Evolutionary conservation across 1,284 basidiomycete species (phyloP), one percentile per base, ranked within the genome.

Genomic region (Schizophyllum amplum): DNA sequence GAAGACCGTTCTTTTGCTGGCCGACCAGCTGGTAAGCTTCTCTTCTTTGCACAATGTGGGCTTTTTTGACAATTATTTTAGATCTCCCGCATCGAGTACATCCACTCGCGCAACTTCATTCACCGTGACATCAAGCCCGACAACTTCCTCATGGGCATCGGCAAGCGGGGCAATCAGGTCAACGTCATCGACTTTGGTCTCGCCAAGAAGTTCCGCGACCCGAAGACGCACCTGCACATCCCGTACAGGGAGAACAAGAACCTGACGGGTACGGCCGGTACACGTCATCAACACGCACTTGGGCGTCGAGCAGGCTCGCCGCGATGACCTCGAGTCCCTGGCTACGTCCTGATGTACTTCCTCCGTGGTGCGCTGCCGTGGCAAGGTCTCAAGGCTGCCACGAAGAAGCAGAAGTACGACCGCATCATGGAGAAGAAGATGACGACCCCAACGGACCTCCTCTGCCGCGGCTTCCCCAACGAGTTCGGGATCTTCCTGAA

Each of bases 361-460:
- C 86, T 98, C 63, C 92, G 94, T 63, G 94, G 95, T 56, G 89
- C 92, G 60, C 85, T 98, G 50, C 95, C 95, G 21, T 98, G 95
- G 95, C 95, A 98, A 73, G 94, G 94, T 56, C 84, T 98, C 69
- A 97, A 98, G 80, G 95, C 94, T 60, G 94, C 94, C 42, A 97
- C 94, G 59, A 98, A 97, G 89, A 98, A 98, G 84, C 95, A 98
- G 80, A 98, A 98, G 78, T 97, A 98, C 75, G 95, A 98, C 72
- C 86, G 94, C 59, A 98, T 98, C 77, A 97, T 97, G 94, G 95
- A 98, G 79, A 98, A 98, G 86, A 95, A 98, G 83, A 98, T 98
- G 94, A 97, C 94, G 26, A 97, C 94, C 0, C 93, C 95, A 21
- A 98, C 94, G 57, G 94, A 97, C 70, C 80, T 94, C 58, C 84